These are phyloP conservation scores for Cladosporium sp. DNA, from an alignment of 2,329 filamentous ascomycete species.

Conservation along the genomic window DNA sequence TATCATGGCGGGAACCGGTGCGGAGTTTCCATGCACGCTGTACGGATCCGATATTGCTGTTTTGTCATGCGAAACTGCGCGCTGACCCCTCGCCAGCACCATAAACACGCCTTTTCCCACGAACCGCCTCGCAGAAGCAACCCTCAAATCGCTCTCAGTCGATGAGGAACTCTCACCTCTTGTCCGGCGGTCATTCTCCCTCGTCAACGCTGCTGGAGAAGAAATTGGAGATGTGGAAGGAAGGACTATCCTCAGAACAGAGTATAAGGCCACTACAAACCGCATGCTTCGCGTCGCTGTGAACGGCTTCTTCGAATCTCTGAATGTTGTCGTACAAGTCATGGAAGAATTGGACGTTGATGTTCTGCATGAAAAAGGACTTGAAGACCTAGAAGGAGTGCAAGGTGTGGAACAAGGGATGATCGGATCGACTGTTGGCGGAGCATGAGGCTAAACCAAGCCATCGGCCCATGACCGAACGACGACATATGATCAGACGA, in stretches of 20 bases:
- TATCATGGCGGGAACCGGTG: slow-evolving; percentile 9
- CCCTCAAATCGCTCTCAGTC: slow-evolving; percentile 69
- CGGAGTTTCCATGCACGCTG: slow-evolving; percentile 36
- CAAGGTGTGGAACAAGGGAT: slow-evolving; percentile 34
- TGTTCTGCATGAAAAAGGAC: slow-evolving; percentile 52
- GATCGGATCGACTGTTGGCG: slow-evolving; percentile 22
- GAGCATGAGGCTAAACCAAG: slow-evolving; percentile 1
- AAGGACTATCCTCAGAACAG: slow-evolving; percentile 58
- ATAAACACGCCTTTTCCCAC: slow-evolving; percentile 78
- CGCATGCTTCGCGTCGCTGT: slow-evolving; percentile 94
- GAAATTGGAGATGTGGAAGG: slow-evolving; percentile 26
- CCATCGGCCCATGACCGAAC: not conserved
- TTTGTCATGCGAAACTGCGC: not conserved
- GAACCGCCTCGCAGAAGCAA: slow-evolving; percentile 67
- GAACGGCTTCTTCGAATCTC: slow-evolving; percentile 90
- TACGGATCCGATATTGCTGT: slow-evolving; percentile 17
- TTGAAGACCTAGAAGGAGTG: slow-evolving; percentile 35
- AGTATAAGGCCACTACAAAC: slow-evolving; percentile 85
- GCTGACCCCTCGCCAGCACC: slow-evolving; percentile 45
- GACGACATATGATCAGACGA: not conserved
- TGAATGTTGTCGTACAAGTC: slow-evolving; percentile 76
- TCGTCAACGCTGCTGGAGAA: slow-evolving; percentile 30
- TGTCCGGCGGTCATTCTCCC: slow-evolving; percentile 64
- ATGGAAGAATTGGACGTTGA: slow-evolving; percentile 89
- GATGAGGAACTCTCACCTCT: slow-evolving; percentile 84